Conservation (phyloP, 192 early-diverging fungal genomes). For the Backusella morwellensis region DNA sequence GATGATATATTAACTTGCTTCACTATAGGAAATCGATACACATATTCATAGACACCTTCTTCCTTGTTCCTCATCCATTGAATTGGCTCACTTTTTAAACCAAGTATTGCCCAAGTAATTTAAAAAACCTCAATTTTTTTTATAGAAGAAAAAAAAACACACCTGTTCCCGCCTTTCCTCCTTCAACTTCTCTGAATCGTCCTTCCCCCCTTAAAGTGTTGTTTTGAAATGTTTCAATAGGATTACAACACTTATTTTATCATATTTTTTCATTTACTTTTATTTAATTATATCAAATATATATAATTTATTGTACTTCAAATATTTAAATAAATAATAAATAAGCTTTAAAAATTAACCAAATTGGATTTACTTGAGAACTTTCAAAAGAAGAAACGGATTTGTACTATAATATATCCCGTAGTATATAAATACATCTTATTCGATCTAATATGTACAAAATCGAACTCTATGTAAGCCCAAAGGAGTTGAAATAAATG, state of each 20-base stretch:
- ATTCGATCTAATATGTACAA: neutral
- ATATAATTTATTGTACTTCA: slow-evolving; percentile 8
- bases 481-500: neutral
- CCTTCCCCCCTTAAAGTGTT: neutral
- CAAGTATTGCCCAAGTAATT: slow-evolving; percentile 21
- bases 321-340: neutral
- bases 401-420: neutral
- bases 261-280: neutral
- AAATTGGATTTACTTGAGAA: neutral
- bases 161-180: neutral
- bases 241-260: neutral
- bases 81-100: slow-evolving; percentile 29
- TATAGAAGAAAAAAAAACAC: slow-evolving; percentile 11
- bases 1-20: neutral
- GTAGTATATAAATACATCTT: neutral
- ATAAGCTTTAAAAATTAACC: slow-evolving; percentile 9
- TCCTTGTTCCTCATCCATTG: slow-evolving; percentile 23
- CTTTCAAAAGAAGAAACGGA: neutral
- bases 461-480: too few relatives aligned
- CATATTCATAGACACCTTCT: slow-evolving; percentile 24
- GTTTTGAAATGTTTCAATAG: neutral
- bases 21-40: slow-evolving; percentile 30
- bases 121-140: neutral
- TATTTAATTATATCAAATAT: slow-evolving; percentile 11
- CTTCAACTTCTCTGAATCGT: neutral